phyloP scores from a whole-genome alignment of 306 rosid genomes.

The Fragaria nilgerrensis region DNA sequence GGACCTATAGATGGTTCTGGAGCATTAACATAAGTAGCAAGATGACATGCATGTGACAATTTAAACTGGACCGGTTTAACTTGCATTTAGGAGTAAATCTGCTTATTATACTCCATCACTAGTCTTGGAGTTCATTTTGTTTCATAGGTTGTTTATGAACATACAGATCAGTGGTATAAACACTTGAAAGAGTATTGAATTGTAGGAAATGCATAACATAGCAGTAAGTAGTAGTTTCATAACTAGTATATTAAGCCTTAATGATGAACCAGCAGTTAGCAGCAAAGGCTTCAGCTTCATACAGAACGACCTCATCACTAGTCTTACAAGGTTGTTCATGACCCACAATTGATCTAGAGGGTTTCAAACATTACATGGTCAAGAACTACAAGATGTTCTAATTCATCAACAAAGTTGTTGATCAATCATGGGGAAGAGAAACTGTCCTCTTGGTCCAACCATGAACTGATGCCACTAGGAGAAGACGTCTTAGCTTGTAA shows the following conservation, averaged over 20 bases:
- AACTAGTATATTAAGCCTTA: not conserved
- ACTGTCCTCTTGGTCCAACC: constrained; percentile 52
- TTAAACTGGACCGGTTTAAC: not conserved
- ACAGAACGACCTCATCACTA: not conserved
- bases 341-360: not conserved
- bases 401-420: not conserved
- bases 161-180: not conserved
- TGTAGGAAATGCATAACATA: not conserved
- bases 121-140: not conserved
- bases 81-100: not conserved
- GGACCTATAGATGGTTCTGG: not conserved
- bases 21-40: not conserved
- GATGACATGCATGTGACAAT: not conserved
- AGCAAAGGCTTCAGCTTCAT: not conserved
- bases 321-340: not conserved
- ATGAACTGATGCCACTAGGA: constrained; percentile 10
- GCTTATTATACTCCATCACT: not conserved
- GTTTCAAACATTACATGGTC: not conserved
- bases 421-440: constrained; percentile 52
- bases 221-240: not conserved
- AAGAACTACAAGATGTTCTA: not conserved
- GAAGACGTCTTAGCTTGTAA: constrained; percentile 14
- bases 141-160: not conserved
- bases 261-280: not conserved
- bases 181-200: not conserved